A percentile compares a stretch with the other conserved stretches of the same genome.
phyloP scores from a whole-genome alignment of 2,329 filamentous ascomycete genomes.

The Acarospora socialis region DNA sequence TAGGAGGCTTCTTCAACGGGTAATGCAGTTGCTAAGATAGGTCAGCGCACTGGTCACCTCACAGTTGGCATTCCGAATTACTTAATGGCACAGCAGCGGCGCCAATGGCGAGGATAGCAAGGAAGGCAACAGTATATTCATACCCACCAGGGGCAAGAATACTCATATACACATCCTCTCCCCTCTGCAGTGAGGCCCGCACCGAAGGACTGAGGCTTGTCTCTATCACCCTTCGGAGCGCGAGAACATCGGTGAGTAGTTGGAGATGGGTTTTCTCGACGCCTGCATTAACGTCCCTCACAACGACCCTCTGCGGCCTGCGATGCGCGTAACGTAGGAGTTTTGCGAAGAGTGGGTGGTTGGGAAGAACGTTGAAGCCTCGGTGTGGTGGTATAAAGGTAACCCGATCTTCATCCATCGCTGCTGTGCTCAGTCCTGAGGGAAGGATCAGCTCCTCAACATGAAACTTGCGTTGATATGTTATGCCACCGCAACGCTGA shows the following conservation, averaged over 20 bases:
- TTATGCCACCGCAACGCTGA: too few relatives aligned
- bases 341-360: constrained; percentile 21
- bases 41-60: constrained; percentile 11
- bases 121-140: constrained; percentile 29
- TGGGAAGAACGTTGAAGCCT: constrained; percentile 20
- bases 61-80: too few relatives aligned
- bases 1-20: constrained; percentile 22
- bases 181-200: constrained; percentile 23
- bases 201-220: constrained; percentile 18
- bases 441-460: too few relatives aligned
- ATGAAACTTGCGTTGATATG: too few relatives aligned
- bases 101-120: constrained; percentile 31
- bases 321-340: constrained; percentile 21
- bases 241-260: constrained; percentile 25
- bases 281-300: constrained; percentile 21
- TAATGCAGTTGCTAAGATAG: constrained; percentile 9
- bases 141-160: constrained; percentile 28
- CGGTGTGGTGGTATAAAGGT: constrained; percentile 19
- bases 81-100: constrained; percentile 29
- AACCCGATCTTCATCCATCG: constrained; percentile 13
- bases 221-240: constrained; percentile 24
- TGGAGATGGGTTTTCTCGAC: constrained; percentile 26
- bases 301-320: constrained; percentile 15
- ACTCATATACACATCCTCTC: constrained; percentile 25
- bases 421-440: too few relatives aligned